Percentiles rank a stretch among this genome's conserved stretches.
phyloP scores from a whole-genome alignment of 2,329 filamentous ascomycete genomes.

The Aspergillus tubingensis region DNA sequence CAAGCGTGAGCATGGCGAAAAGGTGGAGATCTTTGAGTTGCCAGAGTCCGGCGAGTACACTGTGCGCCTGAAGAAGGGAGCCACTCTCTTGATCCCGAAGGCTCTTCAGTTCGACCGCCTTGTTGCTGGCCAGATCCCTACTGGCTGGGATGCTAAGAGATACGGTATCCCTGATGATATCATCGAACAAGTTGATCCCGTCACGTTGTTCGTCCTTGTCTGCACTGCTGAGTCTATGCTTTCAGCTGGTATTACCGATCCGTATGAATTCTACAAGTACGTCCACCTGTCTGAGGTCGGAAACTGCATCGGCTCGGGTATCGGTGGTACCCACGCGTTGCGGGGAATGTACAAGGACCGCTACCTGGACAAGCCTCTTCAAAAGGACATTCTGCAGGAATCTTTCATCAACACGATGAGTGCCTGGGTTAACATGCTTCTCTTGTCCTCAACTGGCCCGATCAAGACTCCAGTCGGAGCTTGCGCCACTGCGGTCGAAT shows the following conservation, averaged over 20 bases:
- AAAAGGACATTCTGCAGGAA: constrained; percentile 98
- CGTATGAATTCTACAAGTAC: constrained; percentile 99
- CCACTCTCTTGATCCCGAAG: constrained; percentile 93
- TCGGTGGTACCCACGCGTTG: constrained; percentile 89
- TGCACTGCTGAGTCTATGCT: constrained; percentile 90
- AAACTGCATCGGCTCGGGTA: constrained; percentile 97
- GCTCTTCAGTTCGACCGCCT: constrained; percentile 95
- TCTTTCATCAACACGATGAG: constrained; percentile 99
- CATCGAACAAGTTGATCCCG: constrained; percentile 94
- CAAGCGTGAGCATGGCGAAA: constrained; percentile 93
- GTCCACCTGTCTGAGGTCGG: constrained; percentile 97
- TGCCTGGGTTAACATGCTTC: constrained; percentile 99
- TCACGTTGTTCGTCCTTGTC: constrained; percentile 92
- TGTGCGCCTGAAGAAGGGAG: constrained; percentile 92
- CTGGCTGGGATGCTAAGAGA: constrained; percentile 93
- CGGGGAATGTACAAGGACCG: constrained; percentile 98
- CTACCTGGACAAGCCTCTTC: constrained; percentile 92
- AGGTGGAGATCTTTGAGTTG: constrained; percentile 96
- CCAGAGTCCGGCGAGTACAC: constrained; percentile 91
- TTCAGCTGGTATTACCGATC: constrained; percentile 93
- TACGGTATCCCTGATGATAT: constrained; percentile 98
- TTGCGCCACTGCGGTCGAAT: constrained; percentile 96
- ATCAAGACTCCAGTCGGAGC: constrained; percentile 99
- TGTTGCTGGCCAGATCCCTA: constrained; percentile 94
- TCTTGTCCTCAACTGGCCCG: constrained; percentile 92